Conservation (phyloP, 331 rosid species). For the Stylosanthes scabra region DNA sequence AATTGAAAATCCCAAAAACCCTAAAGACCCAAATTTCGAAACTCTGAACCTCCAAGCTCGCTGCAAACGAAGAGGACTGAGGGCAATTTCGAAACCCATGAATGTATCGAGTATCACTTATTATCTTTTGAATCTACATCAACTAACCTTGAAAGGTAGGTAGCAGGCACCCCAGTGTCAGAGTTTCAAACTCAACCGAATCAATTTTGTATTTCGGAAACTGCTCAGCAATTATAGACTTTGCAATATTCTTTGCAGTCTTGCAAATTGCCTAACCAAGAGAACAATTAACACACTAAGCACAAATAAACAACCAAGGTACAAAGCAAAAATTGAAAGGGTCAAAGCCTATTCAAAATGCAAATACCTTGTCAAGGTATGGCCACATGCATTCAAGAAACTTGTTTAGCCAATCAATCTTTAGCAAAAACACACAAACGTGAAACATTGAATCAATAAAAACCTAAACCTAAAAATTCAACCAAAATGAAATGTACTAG, state of each 20-base stretch:
- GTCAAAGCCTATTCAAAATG: conserved; percentile 18
- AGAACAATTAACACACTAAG: not conserved
- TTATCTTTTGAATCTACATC: conserved; percentile 26
- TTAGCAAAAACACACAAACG: not conserved
- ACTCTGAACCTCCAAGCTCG: too few species aligned
- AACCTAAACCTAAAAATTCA: conserved; percentile 2
- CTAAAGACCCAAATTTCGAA: too few species aligned
- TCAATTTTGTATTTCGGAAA: conserved; percentile 87
- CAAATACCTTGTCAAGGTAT: conserved; percentile 80
- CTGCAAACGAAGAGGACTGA: too few species aligned
- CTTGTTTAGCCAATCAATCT: conserved; percentile 94
- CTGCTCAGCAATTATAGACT: conserved; percentile 88
- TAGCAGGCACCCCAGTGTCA: conserved; percentile 84
- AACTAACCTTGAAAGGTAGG: conserved; percentile 93
- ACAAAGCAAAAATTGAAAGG: conserved; percentile 23
- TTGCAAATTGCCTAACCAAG: conserved; percentile 77
- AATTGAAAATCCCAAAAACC: too few species aligned
- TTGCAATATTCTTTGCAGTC: conserved; percentile 72
- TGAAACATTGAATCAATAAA: not conserved
- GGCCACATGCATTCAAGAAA: conserved; percentile 85
- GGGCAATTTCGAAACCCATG: too few species aligned
- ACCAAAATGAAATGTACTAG: not conserved
- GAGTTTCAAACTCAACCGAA: conserved; percentile 76
- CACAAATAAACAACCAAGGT: not conserved
- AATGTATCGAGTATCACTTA: too few species aligned